Evolutionary conservation across 768 basidiomycete genomes (phyloP).

Genomic region (Harrya chromipes): DNA sequence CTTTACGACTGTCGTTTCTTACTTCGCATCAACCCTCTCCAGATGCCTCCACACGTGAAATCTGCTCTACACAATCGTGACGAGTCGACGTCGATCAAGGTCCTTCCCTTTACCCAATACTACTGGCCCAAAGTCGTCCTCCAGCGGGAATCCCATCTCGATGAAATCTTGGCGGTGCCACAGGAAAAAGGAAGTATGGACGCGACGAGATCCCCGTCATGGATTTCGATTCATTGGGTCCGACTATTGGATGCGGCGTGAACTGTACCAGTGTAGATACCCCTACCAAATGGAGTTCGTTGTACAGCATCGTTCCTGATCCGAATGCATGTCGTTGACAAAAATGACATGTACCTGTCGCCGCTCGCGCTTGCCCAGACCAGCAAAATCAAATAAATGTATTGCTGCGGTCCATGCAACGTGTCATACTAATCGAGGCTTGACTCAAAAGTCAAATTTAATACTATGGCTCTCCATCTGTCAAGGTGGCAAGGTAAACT

Average conservation of each 20-base stretch:
- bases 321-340: too few species aligned
- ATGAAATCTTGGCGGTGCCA: constrained; percentile 22
- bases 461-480: constrained; percentile 85
- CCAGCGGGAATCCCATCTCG: constrained; percentile 15
- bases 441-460: constrained; percentile 57
- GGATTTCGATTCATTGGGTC: constrained; percentile 45
- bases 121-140: constrained; percentile 47
- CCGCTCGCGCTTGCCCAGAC: too few species aligned
- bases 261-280: background rate
- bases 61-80: constrained; percentile 22
- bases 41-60: constrained; percentile 41
- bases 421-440: too few species aligned
- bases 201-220: constrained; percentile 27
- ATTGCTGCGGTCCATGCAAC: too few species aligned
- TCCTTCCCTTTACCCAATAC: constrained; percentile 43
- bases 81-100: constrained; percentile 26
- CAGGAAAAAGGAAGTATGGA: constrained; percentile 6
- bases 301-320: too few species aligned
- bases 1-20: constrained; percentile 69
- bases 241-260: constrained; percentile 35
- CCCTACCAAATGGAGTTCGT: too few species aligned
- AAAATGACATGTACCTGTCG: too few species aligned
- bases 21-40: constrained; percentile 42
- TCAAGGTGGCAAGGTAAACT: background rate
- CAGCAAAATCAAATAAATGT: background rate